A percentile compares a stretch with the other conserved stretches of the same genome.
These are phyloP conservation scores for Stylosanthes scabra DNA, from an alignment of 331 rosid species.

Conservation along the genomic window DNA sequence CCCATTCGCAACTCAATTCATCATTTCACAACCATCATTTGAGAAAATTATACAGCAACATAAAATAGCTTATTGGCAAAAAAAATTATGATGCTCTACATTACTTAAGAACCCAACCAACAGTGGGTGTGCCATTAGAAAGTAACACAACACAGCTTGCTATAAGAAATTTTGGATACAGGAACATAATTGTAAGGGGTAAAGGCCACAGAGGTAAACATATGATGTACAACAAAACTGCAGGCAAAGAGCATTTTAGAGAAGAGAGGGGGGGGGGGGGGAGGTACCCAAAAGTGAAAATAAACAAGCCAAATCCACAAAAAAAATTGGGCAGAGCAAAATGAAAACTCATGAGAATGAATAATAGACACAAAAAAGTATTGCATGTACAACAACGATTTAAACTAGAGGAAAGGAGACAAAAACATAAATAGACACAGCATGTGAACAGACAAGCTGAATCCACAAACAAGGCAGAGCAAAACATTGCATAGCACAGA, in stretches of 20 bases:
- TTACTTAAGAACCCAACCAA: slow-evolving; percentile 28
- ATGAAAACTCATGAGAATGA: too few species aligned
- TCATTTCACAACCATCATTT: slow-evolving; percentile 63
- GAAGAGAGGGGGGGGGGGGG: too few species aligned
- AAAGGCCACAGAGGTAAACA: not conserved
- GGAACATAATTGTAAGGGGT: not conserved
- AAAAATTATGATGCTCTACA: slow-evolving; percentile 14
- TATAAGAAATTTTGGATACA: not conserved
- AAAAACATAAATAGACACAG: not conserved
- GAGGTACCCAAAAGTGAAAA: too few species aligned
- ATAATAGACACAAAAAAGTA: too few species aligned
- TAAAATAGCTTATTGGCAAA: slow-evolving; percentile 16
- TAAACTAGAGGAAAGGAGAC: not conserved
- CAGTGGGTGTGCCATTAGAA: slow-evolving; percentile 7
- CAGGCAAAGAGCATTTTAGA: not conserved
- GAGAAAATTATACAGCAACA: slow-evolving; percentile 32
- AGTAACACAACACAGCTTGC: slow-evolving; percentile 3
- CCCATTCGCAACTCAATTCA: slow-evolving; percentile 77
- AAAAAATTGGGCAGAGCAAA: too few species aligned
- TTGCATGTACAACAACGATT: not conserved
- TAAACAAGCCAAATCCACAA: too few species aligned
- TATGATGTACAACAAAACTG: not conserved
- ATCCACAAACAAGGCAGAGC: not conserved
- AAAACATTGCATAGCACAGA: not conserved
- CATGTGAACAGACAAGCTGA: slow-evolving; percentile 4